A percentile compares a stretch with the other conserved stretches of the same genome.
Conservation (phyloP, 257 asterid genomes). For the Nemophila menziesii region DNA sequence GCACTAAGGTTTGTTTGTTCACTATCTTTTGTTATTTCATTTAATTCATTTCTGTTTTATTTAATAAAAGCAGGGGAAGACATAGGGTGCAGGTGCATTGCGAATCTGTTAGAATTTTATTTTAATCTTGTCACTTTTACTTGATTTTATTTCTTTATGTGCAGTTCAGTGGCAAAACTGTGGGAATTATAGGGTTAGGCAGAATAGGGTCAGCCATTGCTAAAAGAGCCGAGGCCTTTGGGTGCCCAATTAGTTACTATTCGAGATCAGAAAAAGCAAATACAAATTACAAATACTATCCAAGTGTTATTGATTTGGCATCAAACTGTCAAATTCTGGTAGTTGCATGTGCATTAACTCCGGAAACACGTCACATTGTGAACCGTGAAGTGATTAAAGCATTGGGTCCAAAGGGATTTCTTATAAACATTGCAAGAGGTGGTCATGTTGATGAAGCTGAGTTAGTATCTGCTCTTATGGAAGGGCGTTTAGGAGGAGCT, state of each 20-base stretch:
- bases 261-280: slow-evolving; percentile 49
- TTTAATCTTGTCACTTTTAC: too few relatives aligned
- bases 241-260: slow-evolving; percentile 57
- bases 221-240: slow-evolving; percentile 58
- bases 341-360: slow-evolving; percentile 62
- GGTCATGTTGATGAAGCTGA: slow-evolving; percentile 72
- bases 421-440: slow-evolving; percentile 78
- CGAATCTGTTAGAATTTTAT: too few relatives aligned
- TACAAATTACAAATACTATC: slow-evolving; percentile 36
- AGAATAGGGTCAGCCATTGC: slow-evolving; percentile 76
- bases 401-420: slow-evolving; percentile 63
- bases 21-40: too few relatives aligned
- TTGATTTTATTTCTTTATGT: slow-evolving; percentile 8
- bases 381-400: slow-evolving; percentile 62
- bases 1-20: slow-evolving; percentile 33
- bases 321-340: slow-evolving; percentile 61
- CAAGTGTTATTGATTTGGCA: slow-evolving; percentile 47
- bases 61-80: too few relatives aligned
- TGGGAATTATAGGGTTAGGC: slow-evolving; percentile 73
- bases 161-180: slow-evolving; percentile 71
- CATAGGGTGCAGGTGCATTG: too few relatives aligned
- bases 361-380: slow-evolving; percentile 53
- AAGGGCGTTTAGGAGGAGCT: slow-evolving; percentile 86
- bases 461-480: slow-evolving; percentile 64
- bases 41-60: background rate